Base-by-base conservation (phyloP, 331 rosid species). In the Dryas integrifolia region DNA sequence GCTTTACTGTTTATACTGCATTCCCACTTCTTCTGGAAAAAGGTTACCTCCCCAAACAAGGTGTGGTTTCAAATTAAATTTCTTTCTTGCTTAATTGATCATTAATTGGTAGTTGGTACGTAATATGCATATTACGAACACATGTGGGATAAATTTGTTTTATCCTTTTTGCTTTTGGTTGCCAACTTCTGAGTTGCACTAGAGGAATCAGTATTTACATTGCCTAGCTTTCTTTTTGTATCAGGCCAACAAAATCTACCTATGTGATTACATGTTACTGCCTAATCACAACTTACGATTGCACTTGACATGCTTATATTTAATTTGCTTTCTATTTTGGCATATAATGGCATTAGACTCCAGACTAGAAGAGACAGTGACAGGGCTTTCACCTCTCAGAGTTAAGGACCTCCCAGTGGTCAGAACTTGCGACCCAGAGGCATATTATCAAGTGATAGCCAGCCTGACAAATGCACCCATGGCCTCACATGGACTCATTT, bases 361-460 rank as follows among this genome's bases (percentile, higher is more conserved):
- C 71, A 41, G 41, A 74, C 39, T 75, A 67, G 90, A 84, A 35
- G 85, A 82, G 35, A 62, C 72, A 0, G 77, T 84, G 57, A 72
- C 3, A 21, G 86, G 77, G 53, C 72, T 82, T 61, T 60, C 85
- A 60, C 91, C 86, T 0, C 75, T 84, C 16, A 84, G 75, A 70
- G 80, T 84, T 63, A 79, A 82, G 60, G 90, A 84, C 51, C 68
- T 86, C 41, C 88, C 90, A 0, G 1, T n/a, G 49, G 39, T 65
- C 49, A 24, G 26, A 21, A 60, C 60, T 0, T 24, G 48, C 0
- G 78, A 80, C 26, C 15, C 50, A n/a, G 11, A 72, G 7, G 13
- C 3, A 5, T 47, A 5, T 18, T 38, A 3, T 7, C 24, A 46
- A 6, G 18, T 58, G 7, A 9, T 10, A 45, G 12, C 41, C 2